Evolutionary conservation across 148 eudicot genomes (phyloP), one percentile per base, ranked within the genome.

Genomic region (Cornus florida): DNA sequence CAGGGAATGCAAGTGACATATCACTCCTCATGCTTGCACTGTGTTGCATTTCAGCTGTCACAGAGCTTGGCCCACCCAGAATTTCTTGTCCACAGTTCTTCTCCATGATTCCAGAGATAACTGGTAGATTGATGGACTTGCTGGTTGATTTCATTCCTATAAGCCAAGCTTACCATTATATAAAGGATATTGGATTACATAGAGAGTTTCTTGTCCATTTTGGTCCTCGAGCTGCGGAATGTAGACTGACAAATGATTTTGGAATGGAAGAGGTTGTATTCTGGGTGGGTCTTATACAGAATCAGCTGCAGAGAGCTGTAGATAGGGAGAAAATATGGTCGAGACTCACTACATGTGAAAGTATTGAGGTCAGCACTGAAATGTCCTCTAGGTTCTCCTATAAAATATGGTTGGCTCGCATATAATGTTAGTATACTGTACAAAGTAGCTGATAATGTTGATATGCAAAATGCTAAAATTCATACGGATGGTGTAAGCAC

Each of bases 321-420:
- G 93, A 91, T 81, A 90, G 95, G 81, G 99, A 96, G 84, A 92
- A 87, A 79, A 89, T 96, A 85, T 96, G 99, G 99, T 92, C 98
- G 70, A 90, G 91, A 82, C 93, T 96, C 79, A 93, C 99, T 8
- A 96, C 99, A 77, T 87, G 86, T 72, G 99, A 96, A 88, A 96
- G 98, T 82, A 96, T 96, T 71, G 98, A 94, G 92, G 99, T 94
- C 76, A 89, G 87, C 17, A 11, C 20, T 41, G 38, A 50, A 62
- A 6, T 62, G 66, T 62, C 19, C 22, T 62, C 66, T n/a, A 62
- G 17, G 66, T 19, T 19, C 20, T 19, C 35, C 8, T 32, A 33
- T 67, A 46, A 68, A 43, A 69, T 28, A 28, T 28, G 28, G 28
- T 1, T 28, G 28, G 28, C 28, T 28, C 28, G 28, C 28, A 75